Evolutionary conservation across 1,284 basidiomycete genomes (phyloP), one percentile per base, ranked within the genome.

Genomic region (Vanrija pseudolonga): DNA sequence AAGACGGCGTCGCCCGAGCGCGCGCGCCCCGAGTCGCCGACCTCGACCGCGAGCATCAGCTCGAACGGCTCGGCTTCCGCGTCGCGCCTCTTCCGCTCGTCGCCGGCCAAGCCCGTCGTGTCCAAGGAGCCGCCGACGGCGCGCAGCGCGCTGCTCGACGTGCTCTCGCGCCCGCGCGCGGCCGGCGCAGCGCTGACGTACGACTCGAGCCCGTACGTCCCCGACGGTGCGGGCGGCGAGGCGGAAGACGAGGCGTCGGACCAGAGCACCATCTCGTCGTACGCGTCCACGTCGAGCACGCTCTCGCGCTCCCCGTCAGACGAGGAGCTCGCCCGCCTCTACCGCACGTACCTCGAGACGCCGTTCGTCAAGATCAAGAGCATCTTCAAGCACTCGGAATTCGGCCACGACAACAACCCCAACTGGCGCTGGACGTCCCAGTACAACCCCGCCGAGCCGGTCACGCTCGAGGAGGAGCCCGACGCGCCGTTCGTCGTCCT

Each of bases 401-500:
- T 71, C 66, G 75, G 73, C 9, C 69, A 71, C 58, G 66, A 65
- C 60, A 72, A 70, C 62, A 74, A 76, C 59, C 69, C 67, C 20
- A 73, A 71, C 51, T 75, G 71, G 69, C 63, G 75, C 37, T 75
- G 71, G 68, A 73, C 72, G n/a, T 70, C 68, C 63, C 69, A 74
- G 68, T 76, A 70, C 64, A 71, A 74, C 56, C 63, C 72, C 0
- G 64, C 68, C 50, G 72, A 81, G 45, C 76, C 77, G 28, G 81
- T 84, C 57, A 79, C 81, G 28, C 63, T 67, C 11, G 60, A 59
- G 44, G 84, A 87, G 57, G 80, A 80, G 58, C 82, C 85, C 62
- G 88, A 90, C 66, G 92, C 92, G 4, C 89, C 90, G 2, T 94
- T 94, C 76, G 90, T 90, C 72, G 86, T 95, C 63, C 81, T 96